Base-by-base conservation (phyloP, 2,329 filamentous ascomycete species). In the Pyrenophora graminea region DNA sequence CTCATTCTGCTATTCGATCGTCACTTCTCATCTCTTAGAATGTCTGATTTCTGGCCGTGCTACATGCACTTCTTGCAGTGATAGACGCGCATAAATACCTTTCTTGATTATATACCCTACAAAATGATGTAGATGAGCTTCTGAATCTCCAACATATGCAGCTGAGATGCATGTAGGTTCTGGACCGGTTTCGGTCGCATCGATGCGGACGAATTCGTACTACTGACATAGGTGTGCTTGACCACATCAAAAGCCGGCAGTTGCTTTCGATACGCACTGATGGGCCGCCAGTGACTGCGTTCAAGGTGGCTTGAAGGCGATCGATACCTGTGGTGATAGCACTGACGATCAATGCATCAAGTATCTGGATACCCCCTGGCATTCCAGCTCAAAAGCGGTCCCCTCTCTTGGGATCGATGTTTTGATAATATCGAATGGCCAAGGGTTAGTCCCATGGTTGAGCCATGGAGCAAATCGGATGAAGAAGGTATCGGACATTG, bases 11-110 rank as follows among this genome's bases (percentile, higher is more conserved):
- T 12, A 57, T 61, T 44, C 40, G 53, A 50, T 52, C 42, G 25
- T 56, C 55, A 49, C 38, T 48, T 46, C 45, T 44, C 36, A 41
- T 21, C 39, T n/a, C 55, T 56, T 49, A 52, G 41, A 36, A 30
- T 39, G 9, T 39, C 27, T 18, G 18, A 21, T 12, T 34, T 39
- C 36, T 59, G 45, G 53, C 38, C 27, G 39, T 47, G 34, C 47
- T 38, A 34, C 23, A 33, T 41, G 32, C 31, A 18, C 25, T 40
- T 19, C 41, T 46, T 33, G 19, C 34, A 42, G 32, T 15, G 32
- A 31, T 21, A 44, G 33, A 46, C 17, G 34, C 32, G 34, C 39
- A 43, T 13, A 17, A 10, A 13, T 21, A 13, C 31, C 15, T 19
- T 32, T 17, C 8, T 31, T 17, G 19, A 27, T 39, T 34, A 40